Evolutionary conservation across 2,329 filamentous ascomycete species (phyloP).

Genomic region (Colletotrichum higginsianum): DNA sequence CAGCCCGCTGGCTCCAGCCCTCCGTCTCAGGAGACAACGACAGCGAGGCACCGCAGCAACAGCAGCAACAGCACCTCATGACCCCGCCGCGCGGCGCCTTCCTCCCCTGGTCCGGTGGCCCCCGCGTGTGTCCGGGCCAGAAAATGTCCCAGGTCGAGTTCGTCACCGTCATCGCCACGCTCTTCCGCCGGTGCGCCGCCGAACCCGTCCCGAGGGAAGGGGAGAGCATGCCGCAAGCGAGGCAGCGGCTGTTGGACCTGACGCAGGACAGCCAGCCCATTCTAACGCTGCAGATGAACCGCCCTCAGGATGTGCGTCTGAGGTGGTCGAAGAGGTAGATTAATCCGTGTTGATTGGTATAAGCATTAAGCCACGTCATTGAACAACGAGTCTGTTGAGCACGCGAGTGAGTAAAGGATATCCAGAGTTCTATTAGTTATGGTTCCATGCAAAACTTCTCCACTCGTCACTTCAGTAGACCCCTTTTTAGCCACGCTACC

Average conservation of each 20-base stretch:
- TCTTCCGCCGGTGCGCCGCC: constrained; percentile 49
- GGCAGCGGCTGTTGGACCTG: background rate
- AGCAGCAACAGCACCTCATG: background rate
- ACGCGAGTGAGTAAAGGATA: background rate
- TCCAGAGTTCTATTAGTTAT: background rate
- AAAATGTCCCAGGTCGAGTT: constrained; percentile 72
- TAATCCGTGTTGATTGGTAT: background rate
- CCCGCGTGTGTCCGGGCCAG: constrained; percentile 65
- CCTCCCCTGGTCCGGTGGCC: constrained; percentile 64
- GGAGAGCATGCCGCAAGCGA: background rate
- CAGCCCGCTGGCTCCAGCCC: constrained; percentile 55
- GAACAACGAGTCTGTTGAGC: background rate
- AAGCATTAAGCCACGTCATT: background rate
- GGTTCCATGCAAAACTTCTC: background rate
- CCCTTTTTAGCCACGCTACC: too few relatives aligned
- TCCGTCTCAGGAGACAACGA: too few relatives aligned
- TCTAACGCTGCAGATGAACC: constrained; percentile 9
- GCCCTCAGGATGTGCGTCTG: constrained; percentile 5
- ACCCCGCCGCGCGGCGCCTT: constrained; percentile 53
- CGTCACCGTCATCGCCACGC: constrained; percentile 58
- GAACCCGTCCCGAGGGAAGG: background rate
- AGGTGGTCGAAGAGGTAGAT: background rate
- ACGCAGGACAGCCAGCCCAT: constrained; percentile 4
- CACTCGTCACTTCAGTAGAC: background rate
- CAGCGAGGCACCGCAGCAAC: background rate